A percentile compares a stretch with the other conserved stretches of the same genome.
phyloP scores from a whole-genome alignment of 139 green algal genomes.

The Ulvella scutata region DNA sequence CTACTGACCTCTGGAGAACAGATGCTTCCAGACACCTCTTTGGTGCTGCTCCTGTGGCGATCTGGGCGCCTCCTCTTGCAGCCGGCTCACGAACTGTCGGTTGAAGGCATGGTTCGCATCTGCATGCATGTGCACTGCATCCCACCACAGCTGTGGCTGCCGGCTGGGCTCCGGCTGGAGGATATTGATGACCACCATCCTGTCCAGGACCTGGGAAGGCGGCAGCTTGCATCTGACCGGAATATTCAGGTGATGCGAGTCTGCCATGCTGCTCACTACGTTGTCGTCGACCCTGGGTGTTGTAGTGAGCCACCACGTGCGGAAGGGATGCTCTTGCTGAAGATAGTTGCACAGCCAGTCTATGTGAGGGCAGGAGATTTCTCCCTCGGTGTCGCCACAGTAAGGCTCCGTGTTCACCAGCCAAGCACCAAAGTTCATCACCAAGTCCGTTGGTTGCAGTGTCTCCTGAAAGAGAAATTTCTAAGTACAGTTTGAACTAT shows the following conservation, averaged over 20 bases:
- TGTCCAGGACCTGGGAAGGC: background rate
- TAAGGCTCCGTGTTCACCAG: background rate
- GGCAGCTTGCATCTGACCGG: background rate
- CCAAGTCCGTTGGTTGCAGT: background rate
- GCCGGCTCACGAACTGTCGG: background rate
- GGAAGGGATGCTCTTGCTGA: background rate
- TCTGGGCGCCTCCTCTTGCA: too few species aligned
- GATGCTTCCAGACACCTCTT: too few species aligned
- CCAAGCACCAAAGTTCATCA: background rate
- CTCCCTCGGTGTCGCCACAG: background rate
- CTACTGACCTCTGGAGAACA: too few species aligned
- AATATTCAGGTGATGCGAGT: background rate
- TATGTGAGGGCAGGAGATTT: background rate
- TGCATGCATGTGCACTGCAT: background rate
- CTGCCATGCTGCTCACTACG: background rate
- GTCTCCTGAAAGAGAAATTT: too few species aligned
- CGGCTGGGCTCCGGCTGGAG: background rate
- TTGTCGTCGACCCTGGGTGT: background rate
- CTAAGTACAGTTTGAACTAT: too few species aligned
- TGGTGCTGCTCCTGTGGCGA: too few species aligned
- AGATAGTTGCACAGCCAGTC: background rate
- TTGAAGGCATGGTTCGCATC: conserved; percentile 1
- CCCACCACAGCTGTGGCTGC: background rate
- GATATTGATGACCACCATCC: background rate
- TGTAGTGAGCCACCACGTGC: background rate